phyloP scores from a whole-genome alignment of 2,329 filamentous ascomycete genomes.

The Nigrograna mackinnonii region DNA sequence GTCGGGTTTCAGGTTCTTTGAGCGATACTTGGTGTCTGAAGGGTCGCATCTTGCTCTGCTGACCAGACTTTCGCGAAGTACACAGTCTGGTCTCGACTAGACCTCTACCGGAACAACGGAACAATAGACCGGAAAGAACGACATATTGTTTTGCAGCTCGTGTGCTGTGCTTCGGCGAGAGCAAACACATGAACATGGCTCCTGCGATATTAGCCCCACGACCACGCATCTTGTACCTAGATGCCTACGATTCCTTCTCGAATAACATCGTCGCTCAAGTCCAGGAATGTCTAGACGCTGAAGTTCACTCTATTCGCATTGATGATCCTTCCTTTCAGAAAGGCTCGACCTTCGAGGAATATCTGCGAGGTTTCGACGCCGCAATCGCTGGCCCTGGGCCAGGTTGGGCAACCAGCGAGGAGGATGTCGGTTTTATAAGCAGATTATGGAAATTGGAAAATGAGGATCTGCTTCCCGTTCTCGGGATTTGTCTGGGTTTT shows the following conservation, averaged over 20 bases:
- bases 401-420: slow-evolving; percentile 70
- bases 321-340: slow-evolving; percentile 47
- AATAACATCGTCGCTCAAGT: slow-evolving; percentile 91
- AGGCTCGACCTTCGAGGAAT: slow-evolving; percentile 33
- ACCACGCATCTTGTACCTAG: slow-evolving; percentile 77
- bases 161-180: too few relatives aligned
- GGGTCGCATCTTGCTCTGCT: too few relatives aligned
- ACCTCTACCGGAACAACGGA: too few relatives aligned
- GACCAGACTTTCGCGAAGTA: too few relatives aligned
- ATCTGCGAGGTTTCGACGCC: slow-evolving; percentile 71
- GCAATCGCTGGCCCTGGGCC: slow-evolving; percentile 91
- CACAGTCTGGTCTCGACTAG: too few relatives aligned
- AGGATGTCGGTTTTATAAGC: slow-evolving; percentile 83
- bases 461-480: slow-evolving; percentile 68
- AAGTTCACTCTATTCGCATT: slow-evolving; percentile 74
- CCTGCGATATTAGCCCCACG: slow-evolving; percentile 25
- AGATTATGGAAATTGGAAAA: slow-evolving; percentile 71
- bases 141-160: too few relatives aligned
- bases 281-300: slow-evolving; percentile 67
- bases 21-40: too few relatives aligned
- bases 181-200: too few relatives aligned
- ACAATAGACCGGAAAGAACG: too few relatives aligned
- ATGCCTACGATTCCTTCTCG: slow-evolving; percentile 96
- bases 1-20: too few relatives aligned
- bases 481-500: slow-evolving; percentile 89